Evolutionary conservation across 331 rosid genomes (phyloP), one percentile per base, ranked within the genome.

Genomic region (Cydonia oblonga): DNA sequence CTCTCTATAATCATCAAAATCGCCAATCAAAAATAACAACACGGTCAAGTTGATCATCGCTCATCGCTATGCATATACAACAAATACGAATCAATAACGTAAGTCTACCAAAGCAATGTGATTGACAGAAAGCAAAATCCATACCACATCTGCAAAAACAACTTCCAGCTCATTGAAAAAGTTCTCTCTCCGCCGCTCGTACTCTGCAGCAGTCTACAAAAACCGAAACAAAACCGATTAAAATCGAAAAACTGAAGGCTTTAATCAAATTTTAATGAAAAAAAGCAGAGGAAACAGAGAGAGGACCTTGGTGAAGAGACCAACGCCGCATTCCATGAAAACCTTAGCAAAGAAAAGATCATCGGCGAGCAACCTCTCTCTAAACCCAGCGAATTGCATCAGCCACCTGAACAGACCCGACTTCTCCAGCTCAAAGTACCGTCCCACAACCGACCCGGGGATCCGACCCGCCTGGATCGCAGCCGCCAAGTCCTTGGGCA

Each of bases 111-210:
- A 54, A 69, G n/a, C 24, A 73, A 69, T 61, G 64, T n/a, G 59
- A 30, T 20, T 64, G 64, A 14, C 59, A 33, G 38, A 73, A 61
- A 49, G 71, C 5, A 22, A 56, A 28, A 75, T 35, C 19, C 87
- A 74, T 92, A 93, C 98, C 96, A 93, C 98, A 75, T 90, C 98
- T 2, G 95, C 93, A 49, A 93, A 86, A 65, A 93, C 98, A 76
- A 93, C 82, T 81, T 93, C 98, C 8, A 93, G 83, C 87, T 90
- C 98, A 2, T 93, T 77, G 84, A 93, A 93, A 76, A 93, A 90
- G 15, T 93, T 90, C 28, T 93, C 97, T 77, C 88, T 75, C 59
- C 97, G 84, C 7, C 84, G 84, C n/a, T 87, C 85, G 78, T 93
- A 93, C 86, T 93, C 98, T 30, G 98, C 97, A 72, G 98, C 98